Evolutionary conservation across 2,329 filamentous ascomycete genomes (phyloP).

Genomic region (Penicillium aurantiogriseum): DNA sequence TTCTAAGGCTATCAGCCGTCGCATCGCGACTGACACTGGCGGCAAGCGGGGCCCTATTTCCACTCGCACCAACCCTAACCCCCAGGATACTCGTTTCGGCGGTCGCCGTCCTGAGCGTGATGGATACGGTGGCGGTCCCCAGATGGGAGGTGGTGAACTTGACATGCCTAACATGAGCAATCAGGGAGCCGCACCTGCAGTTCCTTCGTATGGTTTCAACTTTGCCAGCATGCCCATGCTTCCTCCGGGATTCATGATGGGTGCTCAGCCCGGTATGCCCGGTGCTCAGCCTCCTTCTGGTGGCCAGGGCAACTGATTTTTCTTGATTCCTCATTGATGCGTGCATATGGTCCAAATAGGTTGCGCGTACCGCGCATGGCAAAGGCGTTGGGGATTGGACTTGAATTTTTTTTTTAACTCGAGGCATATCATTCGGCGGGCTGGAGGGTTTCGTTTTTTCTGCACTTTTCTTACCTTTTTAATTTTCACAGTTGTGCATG

Average conservation of each 20-base stretch:
- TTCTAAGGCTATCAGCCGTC: constrained; percentile 67
- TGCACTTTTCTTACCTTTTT: neutral
- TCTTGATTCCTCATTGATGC: constrained; percentile 9
- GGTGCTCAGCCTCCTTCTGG: constrained; percentile 40
- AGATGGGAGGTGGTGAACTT: constrained; percentile 22
- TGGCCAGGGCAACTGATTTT: constrained; percentile 34
- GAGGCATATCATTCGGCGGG: constrained; percentile 8
- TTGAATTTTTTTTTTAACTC: neutral
- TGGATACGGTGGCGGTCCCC: constrained; percentile 25
- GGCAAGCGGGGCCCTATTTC: constrained; percentile 51
- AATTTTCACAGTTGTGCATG: neutral
- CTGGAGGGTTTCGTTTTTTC: constrained; percentile 1
- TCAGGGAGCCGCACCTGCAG: constrained; percentile 53
- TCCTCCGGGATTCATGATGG: constrained; percentile 49
- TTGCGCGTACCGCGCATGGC: constrained; percentile 6
- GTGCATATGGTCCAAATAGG: constrained; percentile 2
- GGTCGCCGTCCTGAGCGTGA: constrained; percentile 36
- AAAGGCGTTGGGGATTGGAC: constrained; percentile 8
- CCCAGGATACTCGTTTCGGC: constrained; percentile 24
- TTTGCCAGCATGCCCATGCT: constrained; percentile 51
- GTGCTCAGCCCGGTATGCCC: constrained; percentile 33
- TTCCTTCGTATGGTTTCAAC: constrained; percentile 57
- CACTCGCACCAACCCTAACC: constrained; percentile 37
- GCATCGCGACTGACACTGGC: constrained; percentile 52
- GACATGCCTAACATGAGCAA: constrained; percentile 41